Evolutionary conservation across 2,329 filamentous ascomycete species (phyloP).

Genomic region (Cladophialophora chaetospira): DNA sequence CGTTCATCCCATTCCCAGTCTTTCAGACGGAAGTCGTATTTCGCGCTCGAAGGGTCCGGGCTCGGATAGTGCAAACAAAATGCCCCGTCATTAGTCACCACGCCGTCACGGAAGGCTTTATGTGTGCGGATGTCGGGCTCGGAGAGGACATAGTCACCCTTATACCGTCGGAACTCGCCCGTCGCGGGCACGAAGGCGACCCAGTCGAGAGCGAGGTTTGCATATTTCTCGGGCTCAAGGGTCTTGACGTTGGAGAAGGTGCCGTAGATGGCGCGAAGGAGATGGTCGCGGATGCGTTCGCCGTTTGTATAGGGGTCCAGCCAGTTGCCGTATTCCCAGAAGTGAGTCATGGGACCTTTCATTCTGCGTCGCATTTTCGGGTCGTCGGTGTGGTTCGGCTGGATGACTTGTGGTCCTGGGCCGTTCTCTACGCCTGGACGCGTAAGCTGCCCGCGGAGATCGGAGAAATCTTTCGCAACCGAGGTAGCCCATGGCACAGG

Average conservation of each 20-base stretch:
- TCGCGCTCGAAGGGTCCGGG: not conserved
- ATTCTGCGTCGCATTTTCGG: constrained; percentile 3
- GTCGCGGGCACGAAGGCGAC: constrained; percentile 17
- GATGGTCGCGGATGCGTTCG: constrained; percentile 26
- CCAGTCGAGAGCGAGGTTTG: constrained; percentile 27
- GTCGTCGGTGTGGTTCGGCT: not conserved
- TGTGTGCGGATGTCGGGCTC: constrained; percentile 12
- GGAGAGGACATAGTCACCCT: constrained; percentile 10
- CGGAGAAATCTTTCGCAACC: constrained; percentile 13
- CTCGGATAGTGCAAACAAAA: constrained; percentile 63
- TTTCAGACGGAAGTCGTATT: constrained; percentile 10
- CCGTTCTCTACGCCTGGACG: constrained; percentile 10
- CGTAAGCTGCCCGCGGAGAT: constrained; percentile 9
- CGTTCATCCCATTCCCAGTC: constrained; percentile 16
- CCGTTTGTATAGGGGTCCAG: constrained; percentile 26
- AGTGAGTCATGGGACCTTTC: constrained; percentile 9
- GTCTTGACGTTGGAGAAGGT: constrained; percentile 30
- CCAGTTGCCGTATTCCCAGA: constrained; percentile 21
- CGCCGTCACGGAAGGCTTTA: constrained; percentile 55
- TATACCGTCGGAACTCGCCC: constrained; percentile 13
- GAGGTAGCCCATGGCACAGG: constrained; percentile 13
- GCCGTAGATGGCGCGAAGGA: constrained; percentile 28
- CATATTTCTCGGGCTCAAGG: constrained; percentile 17
- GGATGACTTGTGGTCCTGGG: not conserved
- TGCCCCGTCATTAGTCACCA: constrained; percentile 94